phyloP scores from a whole-genome alignment of 257 asterid species.

The Prunella vulgaris region DNA sequence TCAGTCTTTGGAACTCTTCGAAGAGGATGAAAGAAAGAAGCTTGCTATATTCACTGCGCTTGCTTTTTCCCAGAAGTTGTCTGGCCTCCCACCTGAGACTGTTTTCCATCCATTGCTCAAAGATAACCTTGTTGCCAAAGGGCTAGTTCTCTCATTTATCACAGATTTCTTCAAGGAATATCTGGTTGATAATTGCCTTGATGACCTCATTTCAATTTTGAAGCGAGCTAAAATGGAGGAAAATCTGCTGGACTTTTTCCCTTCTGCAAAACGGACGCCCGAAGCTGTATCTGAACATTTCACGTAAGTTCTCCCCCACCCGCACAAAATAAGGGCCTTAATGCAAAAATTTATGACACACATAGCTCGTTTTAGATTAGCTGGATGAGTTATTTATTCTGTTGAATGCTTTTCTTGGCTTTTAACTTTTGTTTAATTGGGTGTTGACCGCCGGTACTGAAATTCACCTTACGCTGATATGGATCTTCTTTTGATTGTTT shows the following conservation, averaged over 20 bases:
- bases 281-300: slow-evolving; percentile 94
- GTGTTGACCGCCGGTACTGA: not conserved
- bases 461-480: not conserved
- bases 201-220: slow-evolving; percentile 86
- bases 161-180: slow-evolving; percentile 95
- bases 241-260: slow-evolving; percentile 83
- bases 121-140: slow-evolving; percentile 95
- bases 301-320: slow-evolving; percentile 49
- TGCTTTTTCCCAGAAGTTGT: slow-evolving; percentile 95
- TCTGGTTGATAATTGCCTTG: slow-evolving; percentile 93
- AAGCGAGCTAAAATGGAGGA: slow-evolving; percentile 95
- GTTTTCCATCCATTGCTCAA: slow-evolving; percentile 96
- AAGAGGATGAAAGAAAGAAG: slow-evolving; percentile 94
- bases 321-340: not conserved
- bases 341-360: not conserved
- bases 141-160: slow-evolving; percentile 89
- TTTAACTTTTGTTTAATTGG: not conserved
- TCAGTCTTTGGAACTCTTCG: slow-evolving; percentile 91
- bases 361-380: too few species aligned
- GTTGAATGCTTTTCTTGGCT: not conserved
- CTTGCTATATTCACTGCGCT: slow-evolving; percentile 98
- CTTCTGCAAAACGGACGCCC: slow-evolving; percentile 78
- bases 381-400: not conserved
- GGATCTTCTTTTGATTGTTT: not conserved
- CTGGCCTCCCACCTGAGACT: slow-evolving; percentile 97